Base-by-base conservation (phyloP, 2,329 filamentous ascomycete genomes). In the Colletotrichum brevisporum region DNA sequence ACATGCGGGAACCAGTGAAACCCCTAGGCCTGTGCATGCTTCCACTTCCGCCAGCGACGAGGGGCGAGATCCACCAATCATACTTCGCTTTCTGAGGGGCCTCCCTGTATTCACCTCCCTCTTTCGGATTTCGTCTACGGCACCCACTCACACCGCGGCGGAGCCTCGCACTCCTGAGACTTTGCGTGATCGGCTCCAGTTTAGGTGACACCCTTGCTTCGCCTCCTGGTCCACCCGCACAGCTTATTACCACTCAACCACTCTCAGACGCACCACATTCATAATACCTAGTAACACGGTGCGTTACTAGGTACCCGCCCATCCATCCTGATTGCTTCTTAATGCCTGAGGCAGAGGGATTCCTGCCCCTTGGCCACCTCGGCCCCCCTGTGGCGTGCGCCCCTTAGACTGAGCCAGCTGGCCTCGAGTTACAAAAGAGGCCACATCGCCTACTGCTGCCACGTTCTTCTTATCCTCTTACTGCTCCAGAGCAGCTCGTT, bases 361-460 rank as follows among this genome's bases (percentile, higher is more conserved):
- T 27, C 16, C 39, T 39, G 31, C 51, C 45, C 60, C 65, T 63
- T 58, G 45, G 36, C 36, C 51, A 54, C 66, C 21, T 24, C 21
- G 21, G 21, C 31, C 31, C 31, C 31, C 31, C 31, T 36, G 31
- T 36, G 31, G 31, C 31, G 31, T 48, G 18, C n/a, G 31, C 48
- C 56, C 67, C 43, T 67, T 67, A 45, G 26, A 57, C 36, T 41
- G 67, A 50, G 54, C 64, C 67, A 70, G 60, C 61, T 72, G 69
- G 61, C 66, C 71, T 66, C 65, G 61, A 71, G 39, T 72, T 65
- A 72, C 62, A 69, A 72, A 71, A 72, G 71, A 72, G 69, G 68
- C 69, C 71, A 72, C 69, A 62, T 69, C 66, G 57, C 71, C 63
- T 70, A 21, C 67, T 48, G 3, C 31, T 36, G 10, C 36, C 24